These are phyloP conservation scores for Taxawa tesnikishii DNA, from an alignment of 2,329 filamentous ascomycete species.

Conservation along the genomic window DNA sequence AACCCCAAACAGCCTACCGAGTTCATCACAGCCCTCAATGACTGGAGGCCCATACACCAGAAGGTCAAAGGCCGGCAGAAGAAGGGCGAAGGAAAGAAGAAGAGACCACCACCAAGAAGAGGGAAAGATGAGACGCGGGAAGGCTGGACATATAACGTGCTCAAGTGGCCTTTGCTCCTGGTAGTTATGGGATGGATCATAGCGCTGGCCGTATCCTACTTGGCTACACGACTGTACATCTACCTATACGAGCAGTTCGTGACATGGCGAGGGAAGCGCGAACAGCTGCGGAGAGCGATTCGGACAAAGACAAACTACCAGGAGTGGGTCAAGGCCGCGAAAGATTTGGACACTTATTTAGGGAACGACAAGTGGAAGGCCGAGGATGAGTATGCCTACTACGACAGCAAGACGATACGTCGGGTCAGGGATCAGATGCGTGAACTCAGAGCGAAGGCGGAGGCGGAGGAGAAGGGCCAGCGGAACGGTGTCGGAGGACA, in stretches of 20 bases:
- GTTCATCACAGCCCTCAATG: conserved; percentile 83
- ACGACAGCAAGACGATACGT: conserved; percentile 74
- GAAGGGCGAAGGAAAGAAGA: conserved; percentile 19
- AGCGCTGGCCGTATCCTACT: conserved; percentile 60
- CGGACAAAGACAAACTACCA: conserved; percentile 61
- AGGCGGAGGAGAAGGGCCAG: conserved; percentile 41
- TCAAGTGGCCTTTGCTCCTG: conserved; percentile 85
- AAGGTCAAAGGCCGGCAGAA: conserved; percentile 41
- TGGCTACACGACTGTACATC: conserved; percentile 78
- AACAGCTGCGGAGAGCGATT: conserved; percentile 58
- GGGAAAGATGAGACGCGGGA: conserved; percentile 84
- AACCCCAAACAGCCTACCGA: conserved; percentile 26
- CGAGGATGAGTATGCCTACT: conserved; percentile 62
- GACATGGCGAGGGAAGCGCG: conserved; percentile 72
- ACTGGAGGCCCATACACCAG: conserved; percentile 85
- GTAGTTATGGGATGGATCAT: conserved; percentile 71
- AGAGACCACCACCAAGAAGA: conserved; percentile 30
- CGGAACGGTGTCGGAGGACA: conserved; percentile 15
- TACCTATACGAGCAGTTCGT: conserved; percentile 84
- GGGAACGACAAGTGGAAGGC: conserved; percentile 73
- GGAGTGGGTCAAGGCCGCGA: conserved; percentile 73
- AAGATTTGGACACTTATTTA: conserved; percentile 66
- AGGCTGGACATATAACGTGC: conserved; percentile 74
- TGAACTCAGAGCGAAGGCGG: conserved; percentile 42
- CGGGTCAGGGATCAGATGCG: conserved; percentile 66